Base-by-base conservation (phyloP, 2,329 filamentous ascomycete genomes). In the Aspergillus chevalieri region DNA sequence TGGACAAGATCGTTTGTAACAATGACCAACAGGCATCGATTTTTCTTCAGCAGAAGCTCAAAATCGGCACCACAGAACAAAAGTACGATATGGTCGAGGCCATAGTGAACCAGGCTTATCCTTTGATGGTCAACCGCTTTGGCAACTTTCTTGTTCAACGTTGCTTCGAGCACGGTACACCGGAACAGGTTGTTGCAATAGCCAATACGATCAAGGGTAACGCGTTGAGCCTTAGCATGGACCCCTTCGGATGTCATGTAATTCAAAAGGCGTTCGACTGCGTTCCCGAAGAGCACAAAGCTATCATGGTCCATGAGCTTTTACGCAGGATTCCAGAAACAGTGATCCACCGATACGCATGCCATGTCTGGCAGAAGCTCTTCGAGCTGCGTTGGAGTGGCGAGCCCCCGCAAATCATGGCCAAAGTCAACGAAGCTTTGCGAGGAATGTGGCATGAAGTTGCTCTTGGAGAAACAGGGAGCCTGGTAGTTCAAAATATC, bases 11-110 rank as follows among this genome's bases (percentile, higher is more conserved):
- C 66, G 91, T 98, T 58, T 94, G 89, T 81, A 96, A 91, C 75
- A 97, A 98, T 69, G 93, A 98, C 65, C 93, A 98, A 71, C 93
- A 98, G 71, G 93, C 94, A 8, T 98, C 93, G 2, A 97, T 98
- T 63, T 98, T 98, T 72, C 78, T 98, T 42, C 93, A 98, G 69
- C 93, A 98, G 74, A 98, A 98, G 75, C 86, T 98, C 60, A 98
- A 98, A 74, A 87, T 96, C 54, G 91, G 91, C 52, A 96, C 91
- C 3, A 79, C 85, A 0, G 91, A 97, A 64, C 93, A 97, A 69
- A 98, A 97, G 71, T 95, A 89, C 62, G 91, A 95, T 58, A 97
- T 98, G 57, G 89, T 98, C 43, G 90, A 97, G 63, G 87, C 90
- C 33, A 98, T 98, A 70, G 90, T 96, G 54, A 85, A 87, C 36